Evolutionary conservation across 495 filamentous ascomycete species (phyloP), one percentile per base, ranked within the genome.

Genomic region (Usnea hakonensis): DNA sequence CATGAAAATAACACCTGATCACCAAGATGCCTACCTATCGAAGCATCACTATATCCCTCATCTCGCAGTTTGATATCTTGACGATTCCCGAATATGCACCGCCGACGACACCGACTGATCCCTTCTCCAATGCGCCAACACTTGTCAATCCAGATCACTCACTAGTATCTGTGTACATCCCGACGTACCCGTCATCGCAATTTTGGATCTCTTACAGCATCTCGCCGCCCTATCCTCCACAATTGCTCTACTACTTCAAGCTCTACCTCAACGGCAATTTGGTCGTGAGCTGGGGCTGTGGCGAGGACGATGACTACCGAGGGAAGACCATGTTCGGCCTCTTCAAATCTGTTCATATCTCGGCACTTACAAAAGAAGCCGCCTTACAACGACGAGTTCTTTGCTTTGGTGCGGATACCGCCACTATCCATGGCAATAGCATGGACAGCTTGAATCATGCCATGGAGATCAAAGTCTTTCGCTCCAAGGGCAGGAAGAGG

Each of bases 271-370:
- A 76, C 52, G 68, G 60, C 11, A 63, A 56, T 21, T 50, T 61
- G 46, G 64, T 79, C 32, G 71, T 72, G 13, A 77, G 65, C 58
- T 79, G 76, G 76, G 70, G 72, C 8, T 72, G 68, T 33, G 74
- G 71, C 26, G 67, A 69, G 41, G 65, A 71, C 33, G 64, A 77
- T 35, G 64, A 63, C 17, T 79, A 68, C 64, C 67, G 68, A 26
- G 77, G 77, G 5, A 75, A 69, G 64, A 76, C 72, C 0, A 71
- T 77, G 69, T 79, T 73, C 60, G 76, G 65, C 7, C 57, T 78
- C 14, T 73, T 63, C 56, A 64, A 70, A 19, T 63, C 58, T 19
- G 60, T 44, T 13, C 53, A 63, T 14, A 40, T 53, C n/a, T 30
- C 48, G 5, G 64, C 66, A 2, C 35, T 23, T 16, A 10, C 36